phyloP scores from a whole-genome alignment of 2,329 filamentous ascomycete species.

The Alternaria ethzedia region DNA sequence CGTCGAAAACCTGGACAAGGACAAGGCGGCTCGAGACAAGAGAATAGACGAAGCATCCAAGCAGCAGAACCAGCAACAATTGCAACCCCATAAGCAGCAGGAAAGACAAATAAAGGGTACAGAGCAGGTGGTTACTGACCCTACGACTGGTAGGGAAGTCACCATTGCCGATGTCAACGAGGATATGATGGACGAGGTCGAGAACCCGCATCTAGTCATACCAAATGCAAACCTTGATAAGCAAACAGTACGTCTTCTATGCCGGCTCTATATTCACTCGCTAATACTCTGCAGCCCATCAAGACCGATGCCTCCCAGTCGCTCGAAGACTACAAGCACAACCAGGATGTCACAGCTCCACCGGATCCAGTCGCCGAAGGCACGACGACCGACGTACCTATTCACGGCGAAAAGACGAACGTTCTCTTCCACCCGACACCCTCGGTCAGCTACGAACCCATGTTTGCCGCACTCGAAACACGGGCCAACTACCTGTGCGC shows the following conservation, averaged over 20 bases:
- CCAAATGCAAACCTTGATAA: constrained; percentile 89
- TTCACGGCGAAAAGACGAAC: constrained; percentile 95
- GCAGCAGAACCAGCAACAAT: constrained; percentile 40
- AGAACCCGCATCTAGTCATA: constrained; percentile 77
- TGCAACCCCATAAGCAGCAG: constrained; percentile 49
- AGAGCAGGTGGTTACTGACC: constrained; percentile 75
- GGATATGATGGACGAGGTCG: constrained; percentile 71
- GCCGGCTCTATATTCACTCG: neutral
- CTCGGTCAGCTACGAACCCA: constrained; percentile 86
- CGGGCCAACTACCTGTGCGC: constrained; percentile 73
- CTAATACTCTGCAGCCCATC: constrained; percentile 56
- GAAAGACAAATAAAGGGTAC: constrained; percentile 56
- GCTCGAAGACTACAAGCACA: constrained; percentile 79
- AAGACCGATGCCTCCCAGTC: constrained; percentile 75
- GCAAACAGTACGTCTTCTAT: constrained; percentile 59
- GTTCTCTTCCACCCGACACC: constrained; percentile 95
- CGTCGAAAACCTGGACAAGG: constrained; percentile 75
- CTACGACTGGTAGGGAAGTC: constrained; percentile 84
- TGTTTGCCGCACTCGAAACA: constrained; percentile 77
- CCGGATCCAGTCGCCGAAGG: constrained; percentile 84
- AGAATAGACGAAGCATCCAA: constrained; percentile 64
- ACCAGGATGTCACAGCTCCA: constrained; percentile 88
- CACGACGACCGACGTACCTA: constrained; percentile 90
- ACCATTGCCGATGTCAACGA: constrained; percentile 82
- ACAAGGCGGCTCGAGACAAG: constrained; percentile 78